Conservation (phyloP, 2,329 filamentous ascomycete species). For the Exophiala sideris region DNA sequence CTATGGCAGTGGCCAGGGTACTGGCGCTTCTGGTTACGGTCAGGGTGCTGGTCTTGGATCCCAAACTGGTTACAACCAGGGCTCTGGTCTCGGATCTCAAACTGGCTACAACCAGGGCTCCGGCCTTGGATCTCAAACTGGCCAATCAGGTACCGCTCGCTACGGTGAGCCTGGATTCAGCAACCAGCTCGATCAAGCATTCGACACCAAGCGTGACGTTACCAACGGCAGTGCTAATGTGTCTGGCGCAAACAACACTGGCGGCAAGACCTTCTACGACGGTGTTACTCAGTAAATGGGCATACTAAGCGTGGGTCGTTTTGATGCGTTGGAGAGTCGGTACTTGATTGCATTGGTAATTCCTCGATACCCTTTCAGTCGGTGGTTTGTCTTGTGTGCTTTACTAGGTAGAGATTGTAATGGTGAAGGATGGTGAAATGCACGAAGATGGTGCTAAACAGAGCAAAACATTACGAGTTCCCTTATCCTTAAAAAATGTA, state of each 20-base stretch:
- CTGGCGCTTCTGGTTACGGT: neutral
- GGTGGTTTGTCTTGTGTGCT: neutral
- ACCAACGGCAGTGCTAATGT: constrained; percentile 14
- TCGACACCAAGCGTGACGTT: constrained; percentile 20
- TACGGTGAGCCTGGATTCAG: constrained; percentile 32
- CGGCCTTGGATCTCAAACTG: too few species aligned
- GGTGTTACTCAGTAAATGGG: constrained; percentile 19
- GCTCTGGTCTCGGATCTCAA: neutral
- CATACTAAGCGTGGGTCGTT: neutral
- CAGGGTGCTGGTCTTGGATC: neutral
- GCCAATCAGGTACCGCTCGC: too few species aligned
- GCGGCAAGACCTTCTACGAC: constrained; percentile 22
- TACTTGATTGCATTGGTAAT: neutral
- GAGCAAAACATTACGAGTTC: neutral
- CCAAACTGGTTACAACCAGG: neutral
- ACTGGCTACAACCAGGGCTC: too few species aligned
- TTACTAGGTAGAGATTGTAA: neutral
- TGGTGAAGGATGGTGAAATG: neutral
- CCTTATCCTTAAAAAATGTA: neutral
- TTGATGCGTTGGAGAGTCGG: neutral
- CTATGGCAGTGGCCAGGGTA: neutral
- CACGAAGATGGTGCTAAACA: neutral
- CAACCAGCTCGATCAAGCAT: constrained; percentile 46
- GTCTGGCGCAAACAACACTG: constrained; percentile 17
- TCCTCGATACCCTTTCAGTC: constrained; percentile 18